Base-by-base conservation (phyloP, 768 basidiomycete genomes). In the Trichaptum fuscoviolaceum region DNA sequence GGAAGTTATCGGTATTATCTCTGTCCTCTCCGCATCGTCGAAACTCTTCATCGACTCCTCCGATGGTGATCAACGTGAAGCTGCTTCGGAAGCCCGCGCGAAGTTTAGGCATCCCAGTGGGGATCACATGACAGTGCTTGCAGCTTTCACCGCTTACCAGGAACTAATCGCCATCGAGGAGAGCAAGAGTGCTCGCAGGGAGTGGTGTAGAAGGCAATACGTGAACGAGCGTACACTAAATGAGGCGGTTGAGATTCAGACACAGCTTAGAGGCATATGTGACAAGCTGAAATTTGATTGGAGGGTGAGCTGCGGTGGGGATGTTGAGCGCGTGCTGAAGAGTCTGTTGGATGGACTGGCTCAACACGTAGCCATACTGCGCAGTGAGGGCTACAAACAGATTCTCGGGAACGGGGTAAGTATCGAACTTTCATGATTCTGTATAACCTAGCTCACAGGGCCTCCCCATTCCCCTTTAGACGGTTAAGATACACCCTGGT, bases 81-180 rank as follows among this genome's bases (percentile, higher is more conserved):
- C 80, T 9, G 89, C 90, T 5, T 78, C 84, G 0, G 89, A 88
- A 63, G 87, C 87, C 1, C 85, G 93, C 4, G 77, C 80, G 57
- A 92, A 91, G 75, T 98, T 99, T 74, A 80, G 86, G 7, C 92
- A 96, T 77, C 79, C 87, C 0, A 84, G 87, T 35, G 96, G 97
- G 6, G 97, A 99, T 76, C 97, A 99, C 76, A 80, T 96, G 69
- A 96, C 93, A 24, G 83, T 91, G 65, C 83, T 98, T 69, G 96
- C 96, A 70, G 88, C 89, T n/a, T 80, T 96, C 26, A 83, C 86
- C 10, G 86, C 92, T 23, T 98, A 93, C 74, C 84, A 88, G 66
- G 92, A 93, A 52, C 42, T 52, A 52, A 80, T 91, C n/a, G 77
- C 81, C 5, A 73, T 72, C 8, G 77, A 74, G 27, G 85, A 83